These are phyloP conservation scores for Arachnomyces sp. DNA, from an alignment of 2,329 filamentous ascomycete genomes.

Conservation along the genomic window DNA sequence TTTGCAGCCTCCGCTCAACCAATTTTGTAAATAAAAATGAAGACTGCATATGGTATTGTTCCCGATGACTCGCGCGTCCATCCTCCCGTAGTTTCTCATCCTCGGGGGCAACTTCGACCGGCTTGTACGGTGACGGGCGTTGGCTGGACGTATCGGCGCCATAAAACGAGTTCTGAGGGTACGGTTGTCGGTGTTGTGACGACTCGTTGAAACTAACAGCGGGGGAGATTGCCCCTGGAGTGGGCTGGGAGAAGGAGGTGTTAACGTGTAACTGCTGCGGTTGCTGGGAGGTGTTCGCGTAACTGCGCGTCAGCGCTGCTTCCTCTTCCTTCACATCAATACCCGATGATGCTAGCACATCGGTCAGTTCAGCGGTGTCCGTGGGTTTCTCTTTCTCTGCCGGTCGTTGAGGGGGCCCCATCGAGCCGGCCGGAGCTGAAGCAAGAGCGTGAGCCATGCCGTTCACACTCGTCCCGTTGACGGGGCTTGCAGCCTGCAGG, in stretches of 20 bases:
- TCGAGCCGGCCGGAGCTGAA: conserved; percentile 37
- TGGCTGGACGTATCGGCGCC: conserved; percentile 60
- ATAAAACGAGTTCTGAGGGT: conserved; percentile 52
- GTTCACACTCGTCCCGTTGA: conserved; percentile 42
- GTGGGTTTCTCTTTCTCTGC: conserved; percentile 45
- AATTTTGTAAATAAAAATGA: conserved; percentile 61
- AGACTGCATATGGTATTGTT: conserved; percentile 63
- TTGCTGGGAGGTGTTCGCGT: conserved; percentile 30
- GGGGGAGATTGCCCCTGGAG: conserved; percentile 34
- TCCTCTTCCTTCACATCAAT: conserved; percentile 84
- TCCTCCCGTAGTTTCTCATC: conserved; percentile 56
- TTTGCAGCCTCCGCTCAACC: conserved; percentile 46
- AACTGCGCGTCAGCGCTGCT: conserved; percentile 60
- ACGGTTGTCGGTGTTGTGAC: conserved; percentile 45
- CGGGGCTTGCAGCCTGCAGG: conserved; percentile 18
- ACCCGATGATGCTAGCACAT: conserved; percentile 74
- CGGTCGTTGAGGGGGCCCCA: conserved; percentile 57
- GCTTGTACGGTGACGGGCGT: conserved; percentile 14
- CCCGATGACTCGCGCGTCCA: conserved; percentile 53
- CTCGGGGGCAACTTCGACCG: conserved; percentile 6
- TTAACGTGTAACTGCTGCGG: conserved; percentile 42
- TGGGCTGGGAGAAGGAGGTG: conserved; percentile 34
- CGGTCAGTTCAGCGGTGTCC: conserved; percentile 62
- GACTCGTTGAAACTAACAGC: conserved; percentile 43
- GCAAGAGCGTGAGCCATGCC: conserved; percentile 38